These are phyloP conservation scores for Aeschynomene evenia DNA, from an alignment of 306 rosid species.

Conservation along the genomic window DNA sequence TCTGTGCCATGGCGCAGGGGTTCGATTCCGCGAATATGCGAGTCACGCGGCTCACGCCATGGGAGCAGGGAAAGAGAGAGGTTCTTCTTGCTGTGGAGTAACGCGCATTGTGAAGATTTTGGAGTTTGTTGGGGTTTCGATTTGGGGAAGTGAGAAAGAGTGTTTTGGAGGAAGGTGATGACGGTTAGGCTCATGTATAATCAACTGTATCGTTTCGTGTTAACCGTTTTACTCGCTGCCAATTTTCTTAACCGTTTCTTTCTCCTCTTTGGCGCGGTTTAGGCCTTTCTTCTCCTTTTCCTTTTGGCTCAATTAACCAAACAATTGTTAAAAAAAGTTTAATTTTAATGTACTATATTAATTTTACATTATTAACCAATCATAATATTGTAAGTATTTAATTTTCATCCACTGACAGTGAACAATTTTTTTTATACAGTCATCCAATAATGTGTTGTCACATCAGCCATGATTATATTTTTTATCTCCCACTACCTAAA, in stretches of 20 bases:
- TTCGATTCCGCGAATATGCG: conserved; percentile 1
- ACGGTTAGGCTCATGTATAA: conserved; percentile 4
- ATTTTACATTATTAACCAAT: no score
- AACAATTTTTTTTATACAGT: no score
- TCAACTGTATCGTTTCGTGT: background rate
- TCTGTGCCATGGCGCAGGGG: conserved; percentile 43
- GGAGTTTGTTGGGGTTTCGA: conserved; percentile 25
- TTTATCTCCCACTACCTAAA: no score
- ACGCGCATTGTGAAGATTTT: conserved; percentile 40
- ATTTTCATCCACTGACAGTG: no score
- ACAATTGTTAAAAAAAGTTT: no score
- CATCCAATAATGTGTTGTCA: no score
- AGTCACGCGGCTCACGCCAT: conserved; percentile 6
- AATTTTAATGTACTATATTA: no score
- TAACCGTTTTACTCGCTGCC: conserved; percentile 32
- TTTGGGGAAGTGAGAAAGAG: background rate
- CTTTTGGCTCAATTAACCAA: background rate
- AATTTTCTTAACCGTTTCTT: background rate
- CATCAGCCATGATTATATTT: no score
- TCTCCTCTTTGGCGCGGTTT: background rate
- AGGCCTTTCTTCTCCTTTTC: background rate
- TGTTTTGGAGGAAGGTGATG: background rate
- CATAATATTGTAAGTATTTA: no score
- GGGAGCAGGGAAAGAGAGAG: conserved; percentile 16
- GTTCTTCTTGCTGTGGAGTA: conserved; percentile 34